Conservation (phyloP, 2,329 filamentous ascomycete species). For the Calonectria pteridis region DNA sequence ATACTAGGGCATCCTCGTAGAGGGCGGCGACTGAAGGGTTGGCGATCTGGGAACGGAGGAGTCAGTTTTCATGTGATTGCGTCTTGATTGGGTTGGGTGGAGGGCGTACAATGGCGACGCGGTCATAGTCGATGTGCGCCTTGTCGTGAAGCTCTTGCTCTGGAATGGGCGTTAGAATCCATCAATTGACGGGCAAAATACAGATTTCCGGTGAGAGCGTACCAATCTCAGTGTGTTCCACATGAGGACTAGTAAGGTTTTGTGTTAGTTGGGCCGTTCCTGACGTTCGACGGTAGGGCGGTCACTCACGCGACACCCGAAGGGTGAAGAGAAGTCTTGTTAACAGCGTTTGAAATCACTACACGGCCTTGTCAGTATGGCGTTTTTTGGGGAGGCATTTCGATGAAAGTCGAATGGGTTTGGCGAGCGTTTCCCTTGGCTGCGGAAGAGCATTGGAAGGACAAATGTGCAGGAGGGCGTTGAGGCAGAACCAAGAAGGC, state of each 20-base stretch:
- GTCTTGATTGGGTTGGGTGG: neutral
- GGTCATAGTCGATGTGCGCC: slow-evolving; percentile 99
- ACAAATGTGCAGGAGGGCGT: slow-evolving; percentile 20
- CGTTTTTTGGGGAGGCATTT: slow-evolving; percentile 35
- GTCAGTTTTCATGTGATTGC: slow-evolving; percentile 26
- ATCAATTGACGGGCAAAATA: slow-evolving; percentile 4
- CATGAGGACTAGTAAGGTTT: slow-evolving; percentile 72
- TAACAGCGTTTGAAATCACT: slow-evolving; percentile 75
- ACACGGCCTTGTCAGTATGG: slow-evolving; percentile 32
- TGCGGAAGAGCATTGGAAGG: neutral
- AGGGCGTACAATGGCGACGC: slow-evolving; percentile 91
- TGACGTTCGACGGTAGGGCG: slow-evolving; percentile 23
- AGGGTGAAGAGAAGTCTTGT: slow-evolving; percentile 94
- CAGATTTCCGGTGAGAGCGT: slow-evolving; percentile 41
- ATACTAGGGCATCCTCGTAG: slow-evolving; percentile 98
- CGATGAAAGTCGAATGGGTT: slow-evolving; percentile 16
- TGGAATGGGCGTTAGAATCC: slow-evolving; percentile 41
- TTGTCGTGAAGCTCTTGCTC: slow-evolving; percentile 97
- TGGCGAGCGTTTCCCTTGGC: neutral
- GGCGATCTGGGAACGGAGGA: slow-evolving; percentile 67
- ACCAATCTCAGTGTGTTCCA: slow-evolving; percentile 93
- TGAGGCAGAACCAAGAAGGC: slow-evolving; percentile 17
- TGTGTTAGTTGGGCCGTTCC: slow-evolving; percentile 42
- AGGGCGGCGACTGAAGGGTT: slow-evolving; percentile 96
- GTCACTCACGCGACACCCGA: slow-evolving; percentile 85